A percentile compares a stretch with the other conserved stretches of the same genome.
phyloP scores from a whole-genome alignment of 768 basidiomycete species.

The Cystobasidium ongulense region DNA sequence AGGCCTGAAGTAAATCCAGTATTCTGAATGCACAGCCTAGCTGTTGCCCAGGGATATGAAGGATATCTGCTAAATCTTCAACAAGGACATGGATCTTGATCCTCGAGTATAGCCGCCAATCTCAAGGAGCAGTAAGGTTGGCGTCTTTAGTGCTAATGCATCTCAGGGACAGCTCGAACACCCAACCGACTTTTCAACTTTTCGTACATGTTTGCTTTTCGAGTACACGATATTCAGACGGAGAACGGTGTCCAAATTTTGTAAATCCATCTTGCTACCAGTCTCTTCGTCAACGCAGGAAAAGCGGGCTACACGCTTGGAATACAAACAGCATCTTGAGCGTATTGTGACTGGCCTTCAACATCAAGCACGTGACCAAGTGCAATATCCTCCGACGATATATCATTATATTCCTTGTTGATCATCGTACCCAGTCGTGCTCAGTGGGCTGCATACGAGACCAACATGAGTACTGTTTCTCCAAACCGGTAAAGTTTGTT shows the following conservation, averaged over 20 bases:
- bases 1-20: too few relatives aligned
- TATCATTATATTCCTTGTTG: too few relatives aligned
- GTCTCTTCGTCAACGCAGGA: conserved; percentile 96
- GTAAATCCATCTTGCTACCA: conserved; percentile 95
- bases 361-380: conserved; percentile 72
- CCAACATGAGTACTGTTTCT: too few relatives aligned
- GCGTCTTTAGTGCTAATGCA: conserved; percentile 91
- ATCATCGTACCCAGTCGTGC: too few relatives aligned
- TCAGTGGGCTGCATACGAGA: too few relatives aligned
- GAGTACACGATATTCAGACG: conserved; percentile 88
- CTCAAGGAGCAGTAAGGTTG: conserved; percentile 84
- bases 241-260: conserved; percentile 92
- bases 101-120: conserved; percentile 80
- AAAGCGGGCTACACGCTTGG: conserved; percentile 98
- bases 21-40: too few relatives aligned
- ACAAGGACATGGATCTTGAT: conserved; percentile 87
- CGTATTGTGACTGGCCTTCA: conserved; percentile 88
- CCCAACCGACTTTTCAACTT: conserved; percentile 88
- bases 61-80: conserved; percentile 91
- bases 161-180: conserved; percentile 71
- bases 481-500: too few relatives aligned
- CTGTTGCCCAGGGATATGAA: conserved; percentile 51
- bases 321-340: conserved; percentile 97
- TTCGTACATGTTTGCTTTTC: conserved; percentile 65
- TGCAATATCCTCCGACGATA: conserved; percentile 77